phyloP scores from a whole-genome alignment of 2,329 filamentous ascomycete species.

The Diaporthe longicolla region DNA sequence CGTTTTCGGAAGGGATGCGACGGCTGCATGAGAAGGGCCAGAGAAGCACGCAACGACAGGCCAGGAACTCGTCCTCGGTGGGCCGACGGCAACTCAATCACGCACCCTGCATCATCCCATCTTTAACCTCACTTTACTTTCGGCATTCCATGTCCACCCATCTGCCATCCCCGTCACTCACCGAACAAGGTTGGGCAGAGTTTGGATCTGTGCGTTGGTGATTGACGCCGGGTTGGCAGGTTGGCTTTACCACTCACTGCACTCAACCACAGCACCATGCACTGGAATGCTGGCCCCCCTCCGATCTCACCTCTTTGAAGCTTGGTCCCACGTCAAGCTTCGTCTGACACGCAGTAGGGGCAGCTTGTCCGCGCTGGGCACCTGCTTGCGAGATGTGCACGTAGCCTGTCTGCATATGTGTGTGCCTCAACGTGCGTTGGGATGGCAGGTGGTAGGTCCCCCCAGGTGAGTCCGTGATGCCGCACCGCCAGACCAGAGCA shows the following conservation, averaged over 20 bases:
- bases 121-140: constrained; percentile 35
- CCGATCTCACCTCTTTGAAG: neutral
- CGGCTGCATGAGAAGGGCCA: constrained; percentile 18
- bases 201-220: constrained; percentile 21
- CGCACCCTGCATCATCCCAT: constrained; percentile 27
- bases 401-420: constrained; percentile 7
- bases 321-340: constrained; percentile 30
- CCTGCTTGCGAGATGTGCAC: constrained; percentile 13
- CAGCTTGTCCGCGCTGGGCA: constrained; percentile 24
- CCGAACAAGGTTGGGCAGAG: constrained; percentile 28
- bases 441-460: constrained; percentile 13
- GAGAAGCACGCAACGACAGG: constrained; percentile 29
- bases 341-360: constrained; percentile 24
- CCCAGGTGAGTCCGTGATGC: constrained; percentile 8
- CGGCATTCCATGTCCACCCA: constrained; percentile 30
- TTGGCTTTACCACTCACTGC: neutral
- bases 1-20: constrained; percentile 3
- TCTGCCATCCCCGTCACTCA: no score
- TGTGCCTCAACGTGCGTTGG: constrained; percentile 16
- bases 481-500: neutral
- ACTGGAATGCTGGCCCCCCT: neutral
- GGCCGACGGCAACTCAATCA: constrained; percentile 32
- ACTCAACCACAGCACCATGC: no score
- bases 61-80: constrained; percentile 29
- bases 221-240: neutral